Conservation (phyloP, 257 asterid genomes). For the Gardenia jasminoides region DNA sequence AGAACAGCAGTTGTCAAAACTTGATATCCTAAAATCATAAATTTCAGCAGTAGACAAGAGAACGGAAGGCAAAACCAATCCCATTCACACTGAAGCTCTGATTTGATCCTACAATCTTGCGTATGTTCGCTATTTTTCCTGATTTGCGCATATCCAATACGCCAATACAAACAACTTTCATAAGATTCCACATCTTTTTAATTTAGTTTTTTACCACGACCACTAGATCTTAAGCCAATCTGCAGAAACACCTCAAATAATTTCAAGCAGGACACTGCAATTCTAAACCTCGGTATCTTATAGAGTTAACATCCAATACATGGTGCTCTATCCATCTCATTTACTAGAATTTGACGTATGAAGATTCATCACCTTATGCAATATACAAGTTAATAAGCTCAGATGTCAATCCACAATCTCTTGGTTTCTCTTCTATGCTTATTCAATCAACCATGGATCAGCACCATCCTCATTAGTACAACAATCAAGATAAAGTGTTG, state of each 20-base stretch:
- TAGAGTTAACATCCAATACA: not conserved
- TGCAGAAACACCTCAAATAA: not conserved
- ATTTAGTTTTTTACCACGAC: too few relatives aligned
- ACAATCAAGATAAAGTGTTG: not conserved
- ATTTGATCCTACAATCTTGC: too few relatives aligned
- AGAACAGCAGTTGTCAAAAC: not conserved
- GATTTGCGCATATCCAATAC: not conserved
- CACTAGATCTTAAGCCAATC: not conserved
- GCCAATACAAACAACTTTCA: not conserved
- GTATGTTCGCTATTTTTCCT: not conserved
- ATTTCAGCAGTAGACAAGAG: too few relatives aligned
- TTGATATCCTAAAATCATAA: too few relatives aligned
- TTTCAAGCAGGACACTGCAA: not conserved
- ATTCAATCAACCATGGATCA: not conserved
- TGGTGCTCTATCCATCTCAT: not conserved
- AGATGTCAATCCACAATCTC: not conserved
- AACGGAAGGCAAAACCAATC: not conserved
- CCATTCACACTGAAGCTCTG: not conserved
- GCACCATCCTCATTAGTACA: not conserved
- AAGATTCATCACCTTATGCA: not conserved
- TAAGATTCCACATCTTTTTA: too few relatives aligned
- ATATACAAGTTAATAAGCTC: not conserved
- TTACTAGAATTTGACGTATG: not conserved
- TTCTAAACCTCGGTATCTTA: not conserved
- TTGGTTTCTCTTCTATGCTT: not conserved